Percentiles rank a stretch among this genome's conserved stretches.
phyloP scores from a whole-genome alignment of 352 stramenopile species.

The Phytopythium vexans region DNA sequence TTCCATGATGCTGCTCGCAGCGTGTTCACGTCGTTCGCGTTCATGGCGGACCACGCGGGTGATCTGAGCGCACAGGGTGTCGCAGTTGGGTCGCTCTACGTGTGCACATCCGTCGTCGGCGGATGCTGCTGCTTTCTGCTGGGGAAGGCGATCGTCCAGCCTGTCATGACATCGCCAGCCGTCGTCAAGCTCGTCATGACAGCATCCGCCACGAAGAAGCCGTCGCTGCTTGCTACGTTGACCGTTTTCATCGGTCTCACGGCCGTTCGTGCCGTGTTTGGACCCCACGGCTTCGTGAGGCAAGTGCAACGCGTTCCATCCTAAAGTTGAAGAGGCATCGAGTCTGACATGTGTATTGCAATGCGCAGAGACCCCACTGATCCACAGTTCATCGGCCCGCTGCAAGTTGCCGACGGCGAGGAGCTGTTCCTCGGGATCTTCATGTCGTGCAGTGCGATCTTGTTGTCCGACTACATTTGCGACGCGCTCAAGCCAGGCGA shows the following conservation, averaged over 20 bases:
- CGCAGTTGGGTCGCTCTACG: constrained; percentile 53
- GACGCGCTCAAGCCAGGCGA: constrained; percentile 12
- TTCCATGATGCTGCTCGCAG: constrained; percentile 19
- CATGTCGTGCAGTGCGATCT: constrained; percentile 63
- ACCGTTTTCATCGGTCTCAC: constrained; percentile 35
- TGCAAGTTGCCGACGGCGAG: constrained; percentile 63
- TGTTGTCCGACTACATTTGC: constrained; percentile 50
- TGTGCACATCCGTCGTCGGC: constrained; percentile 42
- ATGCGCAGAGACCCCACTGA: constrained; percentile 69
- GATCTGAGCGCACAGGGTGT: constrained; percentile 50
- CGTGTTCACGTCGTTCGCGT: constrained; percentile 87
- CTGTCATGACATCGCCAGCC: constrained; percentile 9
- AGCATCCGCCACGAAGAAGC: constrained; percentile 16
- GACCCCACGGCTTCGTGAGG: constrained; percentile 64
- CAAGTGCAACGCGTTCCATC: constrained; percentile 10
- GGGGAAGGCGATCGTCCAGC: constrained; percentile 30
- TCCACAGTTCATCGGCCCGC: constrained; percentile 59
- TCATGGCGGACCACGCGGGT: constrained; percentile 84
- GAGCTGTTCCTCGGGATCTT: constrained; percentile 68
- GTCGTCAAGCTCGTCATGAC: constrained; percentile 10
- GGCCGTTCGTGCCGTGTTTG: constrained; percentile 38
- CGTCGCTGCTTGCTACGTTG: constrained; percentile 29
- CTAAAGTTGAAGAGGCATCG: neutral
- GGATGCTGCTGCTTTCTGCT: constrained; percentile 57
- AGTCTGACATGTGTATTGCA: neutral